Evolutionary conservation across 2,329 filamentous ascomycete genomes (phyloP).

Genomic region (Aspergillus ibericus): DNA sequence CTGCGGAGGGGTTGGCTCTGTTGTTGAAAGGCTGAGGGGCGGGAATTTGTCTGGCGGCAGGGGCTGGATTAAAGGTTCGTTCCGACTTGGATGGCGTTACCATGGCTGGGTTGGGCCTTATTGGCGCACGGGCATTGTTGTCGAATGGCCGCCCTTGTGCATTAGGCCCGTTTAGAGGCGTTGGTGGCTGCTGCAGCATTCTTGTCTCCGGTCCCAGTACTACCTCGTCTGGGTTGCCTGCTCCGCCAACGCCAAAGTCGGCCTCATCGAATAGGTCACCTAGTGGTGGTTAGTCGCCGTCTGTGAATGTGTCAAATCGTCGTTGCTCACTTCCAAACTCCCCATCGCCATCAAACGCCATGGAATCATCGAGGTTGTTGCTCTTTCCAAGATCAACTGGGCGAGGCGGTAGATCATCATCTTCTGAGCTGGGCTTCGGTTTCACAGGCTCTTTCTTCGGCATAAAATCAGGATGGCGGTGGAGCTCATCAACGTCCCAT

Average conservation of each 20-base stretch:
- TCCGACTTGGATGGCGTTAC: slow-evolving; percentile 44
- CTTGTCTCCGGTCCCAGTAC: slow-evolving; percentile 48
- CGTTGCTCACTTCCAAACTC: slow-evolving; percentile 44
- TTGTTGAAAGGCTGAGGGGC: slow-evolving; percentile 20
- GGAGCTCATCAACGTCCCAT: slow-evolving; percentile 76
- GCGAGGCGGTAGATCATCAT: slow-evolving; percentile 48
- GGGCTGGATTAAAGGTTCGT: slow-evolving; percentile 26
- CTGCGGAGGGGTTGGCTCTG: slow-evolving; percentile 22
- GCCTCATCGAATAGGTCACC: slow-evolving; percentile 71
- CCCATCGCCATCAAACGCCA: slow-evolving; percentile 40
- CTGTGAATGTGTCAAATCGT: background rate
- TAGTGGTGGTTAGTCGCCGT: slow-evolving; percentile 23
- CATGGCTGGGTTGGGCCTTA: slow-evolving; percentile 24
- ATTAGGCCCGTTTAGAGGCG: slow-evolving; percentile 23
- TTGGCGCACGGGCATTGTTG: slow-evolving; percentile 17
- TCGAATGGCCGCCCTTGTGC: slow-evolving; percentile 22
- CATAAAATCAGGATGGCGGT: slow-evolving; percentile 75
- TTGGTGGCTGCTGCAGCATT: slow-evolving; percentile 30
- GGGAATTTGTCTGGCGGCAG: slow-evolving; percentile 23
- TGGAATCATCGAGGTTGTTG: slow-evolving; percentile 29
- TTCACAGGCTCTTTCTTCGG: slow-evolving; percentile 57
- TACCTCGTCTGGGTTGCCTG: slow-evolving; percentile 77
- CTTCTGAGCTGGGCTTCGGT: slow-evolving; percentile 41
- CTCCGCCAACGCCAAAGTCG: slow-evolving; percentile 69
- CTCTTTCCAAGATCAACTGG: slow-evolving; percentile 26